Conservation (phyloP, 768 basidiomycete species). For the Tricholoma sp. region DNA sequence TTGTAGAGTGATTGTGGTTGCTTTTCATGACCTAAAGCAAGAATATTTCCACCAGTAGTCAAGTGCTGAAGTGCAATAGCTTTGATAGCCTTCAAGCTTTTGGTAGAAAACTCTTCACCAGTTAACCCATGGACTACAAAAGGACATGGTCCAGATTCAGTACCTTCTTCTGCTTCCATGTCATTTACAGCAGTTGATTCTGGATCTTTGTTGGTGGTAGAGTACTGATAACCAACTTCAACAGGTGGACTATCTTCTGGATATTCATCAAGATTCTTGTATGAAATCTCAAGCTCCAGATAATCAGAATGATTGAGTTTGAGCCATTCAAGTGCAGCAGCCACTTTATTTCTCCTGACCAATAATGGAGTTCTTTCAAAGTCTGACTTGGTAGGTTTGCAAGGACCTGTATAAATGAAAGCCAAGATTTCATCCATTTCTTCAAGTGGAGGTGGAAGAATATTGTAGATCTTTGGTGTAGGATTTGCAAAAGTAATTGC, state of each 20-base stretch:
- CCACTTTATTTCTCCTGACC: neutral
- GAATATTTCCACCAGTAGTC: constrained; percentile 14
- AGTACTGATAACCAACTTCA: constrained; percentile 16
- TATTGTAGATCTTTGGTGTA: constrained; percentile 21
- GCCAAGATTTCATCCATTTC: constrained; percentile 17
- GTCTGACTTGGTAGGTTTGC: constrained; percentile 21
- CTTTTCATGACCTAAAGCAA: constrained; percentile 23
- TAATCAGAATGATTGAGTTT: constrained; percentile 33
- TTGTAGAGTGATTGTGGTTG: constrained; percentile 21
- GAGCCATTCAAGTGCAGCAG: constrained; percentile 29
- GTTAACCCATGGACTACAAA: constrained; percentile 34
- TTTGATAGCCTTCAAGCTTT: constrained; percentile 14
- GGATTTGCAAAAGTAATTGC: constrained; percentile 26
- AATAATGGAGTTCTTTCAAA: constrained; percentile 7
- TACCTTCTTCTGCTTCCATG: constrained; percentile 23
- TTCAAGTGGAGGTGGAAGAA: neutral
- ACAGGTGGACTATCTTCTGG: constrained; percentile 18
- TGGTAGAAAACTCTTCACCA: constrained; percentile 17
- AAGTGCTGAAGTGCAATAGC: constrained; percentile 24
- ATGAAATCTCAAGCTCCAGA: constrained; percentile 24
- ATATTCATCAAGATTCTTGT: constrained; percentile 20
- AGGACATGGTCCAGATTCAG: constrained; percentile 24
- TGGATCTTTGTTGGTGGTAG: constrained; percentile 16
- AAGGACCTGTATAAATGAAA: constrained; percentile 29
- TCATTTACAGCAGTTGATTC: constrained; percentile 23